Evolutionary conservation across 441 rosid species (phyloP).

Genomic region (Bocquillonia castaneifolia): DNA sequence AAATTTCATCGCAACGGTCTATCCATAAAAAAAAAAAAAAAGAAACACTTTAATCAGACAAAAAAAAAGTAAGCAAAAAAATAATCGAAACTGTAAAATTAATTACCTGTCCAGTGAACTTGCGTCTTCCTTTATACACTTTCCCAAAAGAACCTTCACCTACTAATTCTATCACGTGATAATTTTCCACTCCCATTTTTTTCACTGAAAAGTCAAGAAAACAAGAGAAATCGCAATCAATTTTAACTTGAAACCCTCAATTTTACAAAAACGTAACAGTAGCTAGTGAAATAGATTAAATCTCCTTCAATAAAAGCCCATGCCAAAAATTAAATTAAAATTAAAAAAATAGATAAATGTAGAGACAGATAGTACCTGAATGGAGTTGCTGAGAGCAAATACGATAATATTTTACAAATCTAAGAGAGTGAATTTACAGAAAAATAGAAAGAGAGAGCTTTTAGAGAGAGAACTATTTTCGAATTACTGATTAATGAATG

Average conservation of each 20-base stretch:
- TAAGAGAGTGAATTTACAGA: neutral
- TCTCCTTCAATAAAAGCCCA: neutral
- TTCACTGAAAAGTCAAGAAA: neutral
- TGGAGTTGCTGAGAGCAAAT: neutral
- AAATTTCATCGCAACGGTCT: conserved; percentile 99
- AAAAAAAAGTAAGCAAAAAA: neutral
- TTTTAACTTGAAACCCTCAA: neutral
- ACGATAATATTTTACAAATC: neutral
- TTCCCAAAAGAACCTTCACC: conserved; percentile 98
- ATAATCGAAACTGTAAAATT: neutral
- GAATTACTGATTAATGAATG: neutral
- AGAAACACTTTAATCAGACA: conserved; percentile 14
- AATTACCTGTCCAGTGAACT: conserved; percentile 77
- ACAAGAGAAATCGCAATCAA: too few relatives aligned
- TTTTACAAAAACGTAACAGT: neutral
- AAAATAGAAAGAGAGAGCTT: neutral
- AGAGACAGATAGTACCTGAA: conserved; percentile 4
- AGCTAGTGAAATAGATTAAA: neutral
- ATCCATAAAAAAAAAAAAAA: too few relatives aligned
- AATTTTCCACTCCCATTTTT: conserved; percentile 74
- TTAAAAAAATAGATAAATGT: neutral
- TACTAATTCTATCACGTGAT: conserved; percentile 90
- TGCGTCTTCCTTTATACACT: conserved; percentile 88
- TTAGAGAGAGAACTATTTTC: neutral
- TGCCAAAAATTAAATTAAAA: neutral